Evolutionary conservation across 1,284 basidiomycete species (phyloP), one percentile per base, ranked within the genome.

Genomic region (Pascua sp.): DNA sequence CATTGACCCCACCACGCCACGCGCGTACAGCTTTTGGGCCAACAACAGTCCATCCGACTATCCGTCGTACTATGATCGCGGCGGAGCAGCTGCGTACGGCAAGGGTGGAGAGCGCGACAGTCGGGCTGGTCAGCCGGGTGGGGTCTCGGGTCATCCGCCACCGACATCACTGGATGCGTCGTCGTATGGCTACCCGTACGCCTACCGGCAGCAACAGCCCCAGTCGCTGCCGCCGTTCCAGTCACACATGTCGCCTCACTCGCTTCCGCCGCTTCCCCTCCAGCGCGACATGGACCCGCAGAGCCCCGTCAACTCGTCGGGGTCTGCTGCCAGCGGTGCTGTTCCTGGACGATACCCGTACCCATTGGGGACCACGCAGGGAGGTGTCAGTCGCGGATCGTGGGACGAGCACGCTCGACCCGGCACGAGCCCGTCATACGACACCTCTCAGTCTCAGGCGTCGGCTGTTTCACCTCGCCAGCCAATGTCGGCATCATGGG

Each of bases 21-120:
- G 54, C 11, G 48, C 51, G 7, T 57, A 57, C 56, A 49, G 41
- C 42, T 58, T 56, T 32, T 58, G 56, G 57, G 51, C 45, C 18
- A 56, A 53, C 42, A 37, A n/a, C 32, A 46, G 41, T 18, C 49
- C 52, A 8, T 39, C 52, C 18, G 54, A 62, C 12, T 61, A 61
- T 36, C 43, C 51, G 2, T 48, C 44, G 41, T 54, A 56, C 37
- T 52, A 55, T 32, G 54, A 53, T n/a, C 53, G 56, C 1, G 43
- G 46, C 4, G 43, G 47, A 37, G 49, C 38, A 5, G 11, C 44
- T 5, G n/a, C 48, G 12, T 51, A 53, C 36, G 38, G 39, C 40
- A 59, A 53, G 9, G 42, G 44, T 12, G 45, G 47, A 15, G 53
- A 60, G 46, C 47, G 54, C 46, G 47, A 55, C 13, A 47, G 58